Evolutionary conservation across 768 basidiomycete species (phyloP), one percentile per base, ranked within the genome.

Genomic region (Kwoniella sp.): DNA sequence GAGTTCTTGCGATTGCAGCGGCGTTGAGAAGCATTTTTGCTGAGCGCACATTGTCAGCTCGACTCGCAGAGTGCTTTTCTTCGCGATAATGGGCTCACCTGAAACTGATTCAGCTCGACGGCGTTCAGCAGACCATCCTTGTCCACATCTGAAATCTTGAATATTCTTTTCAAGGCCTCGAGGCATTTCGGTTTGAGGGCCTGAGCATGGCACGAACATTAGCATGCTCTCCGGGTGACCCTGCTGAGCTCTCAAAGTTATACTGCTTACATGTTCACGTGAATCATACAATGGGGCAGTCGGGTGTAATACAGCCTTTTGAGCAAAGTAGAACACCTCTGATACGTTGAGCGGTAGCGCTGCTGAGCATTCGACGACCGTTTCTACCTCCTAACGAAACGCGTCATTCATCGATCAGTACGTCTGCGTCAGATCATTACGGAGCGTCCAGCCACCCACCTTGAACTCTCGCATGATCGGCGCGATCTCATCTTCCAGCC

Each of bases 381-480:
- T 97, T 79, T 97, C 94, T 59, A 97, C 94, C 86, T 97, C 94
- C 95, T 98, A 70, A 11, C n/a, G n/a, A n/a, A 2, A 13, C 20
- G 47, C 47, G 47, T 48, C 8, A 48, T 23, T n/a, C n/a, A n/a
- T n/a, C n/a, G n/a, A n/a, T n/a, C n/a, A n/a, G n/a, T n/a, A n/a
- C n/a, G n/a, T n/a, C n/a, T n/a, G n/a, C n/a, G n/a, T n/a, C n/a
- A n/a, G n/a, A n/a, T n/a, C n/a, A n/a, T n/a, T 41, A 41, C 9
- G 20, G 38, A 20, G 20, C 38, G 20, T 20, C 20, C 38, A 7
- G 11, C 29, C 13, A 65, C 73, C 61, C 75, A 89, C 93, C 87
- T 99, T 99, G 87, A 95, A 99, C 81, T 98, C 95, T 71, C 90
- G 88, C 95, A 98, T 99, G 61, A 99, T 93, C 30, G 95, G 95